phyloP scores from a whole-genome alignment of 2,329 filamentous ascomycete genomes.

The Penicillium sp. region DNA sequence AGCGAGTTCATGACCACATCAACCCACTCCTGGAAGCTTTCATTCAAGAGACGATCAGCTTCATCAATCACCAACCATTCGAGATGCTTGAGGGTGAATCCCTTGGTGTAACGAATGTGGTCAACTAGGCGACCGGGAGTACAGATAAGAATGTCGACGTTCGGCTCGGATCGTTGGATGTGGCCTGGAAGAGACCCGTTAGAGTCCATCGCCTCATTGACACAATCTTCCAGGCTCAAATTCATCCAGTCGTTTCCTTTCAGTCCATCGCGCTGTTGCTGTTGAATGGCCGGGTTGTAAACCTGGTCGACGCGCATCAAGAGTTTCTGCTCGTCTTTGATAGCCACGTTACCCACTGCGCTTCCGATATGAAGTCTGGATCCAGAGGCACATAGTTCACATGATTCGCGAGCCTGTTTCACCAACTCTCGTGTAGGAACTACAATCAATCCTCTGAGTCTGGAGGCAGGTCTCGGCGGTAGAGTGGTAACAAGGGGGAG shows the following conservation, averaged over 20 bases:
- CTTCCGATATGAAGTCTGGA: slow-evolving; percentile 76
- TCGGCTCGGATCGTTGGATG: slow-evolving; percentile 64
- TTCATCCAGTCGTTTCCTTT: slow-evolving; percentile 48
- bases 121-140: slow-evolving; percentile 91
- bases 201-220: slow-evolving; percentile 42
- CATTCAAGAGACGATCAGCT: slow-evolving; percentile 84
- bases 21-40: slow-evolving; percentile 92
- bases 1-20: slow-evolving; percentile 61
- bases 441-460: slow-evolving; percentile 75
- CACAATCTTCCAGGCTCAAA: slow-evolving; percentile 46
- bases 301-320: slow-evolving; percentile 63
- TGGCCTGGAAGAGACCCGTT: slow-evolving; percentile 56
- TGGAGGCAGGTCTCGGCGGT: slow-evolving; percentile 61
- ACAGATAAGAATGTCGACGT: slow-evolving; percentile 83
- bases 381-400: slow-evolving; percentile 68
- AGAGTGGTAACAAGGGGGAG: slow-evolving; percentile 79
- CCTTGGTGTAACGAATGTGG: slow-evolving; percentile 78
- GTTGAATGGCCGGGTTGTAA: slow-evolving; percentile 63
- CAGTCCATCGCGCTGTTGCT: slow-evolving; percentile 43
- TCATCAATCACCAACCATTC: slow-evolving; percentile 92
- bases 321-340: slow-evolving; percentile 62
- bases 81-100: slow-evolving; percentile 73
- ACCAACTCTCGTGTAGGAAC: slow-evolving; percentile 90
- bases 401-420: slow-evolving; percentile 75
- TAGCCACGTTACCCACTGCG: slow-evolving; percentile 74